Evolutionary conservation across 345 rosid genomes (phyloP), one percentile per base, ranked within the genome.

Genomic region (Ricinus communis): DNA sequence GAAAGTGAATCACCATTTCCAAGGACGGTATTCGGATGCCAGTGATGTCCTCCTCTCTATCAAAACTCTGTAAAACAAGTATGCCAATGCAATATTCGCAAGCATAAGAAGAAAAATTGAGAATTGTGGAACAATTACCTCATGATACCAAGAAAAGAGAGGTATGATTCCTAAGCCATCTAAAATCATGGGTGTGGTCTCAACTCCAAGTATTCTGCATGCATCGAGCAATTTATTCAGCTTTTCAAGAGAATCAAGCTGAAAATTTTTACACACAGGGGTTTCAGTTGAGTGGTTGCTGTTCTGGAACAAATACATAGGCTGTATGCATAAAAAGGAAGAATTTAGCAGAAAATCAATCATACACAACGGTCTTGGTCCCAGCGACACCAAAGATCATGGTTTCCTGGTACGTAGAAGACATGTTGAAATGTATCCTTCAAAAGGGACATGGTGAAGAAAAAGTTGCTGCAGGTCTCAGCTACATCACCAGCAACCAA

Each of bases 401-500:
- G 90, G 69, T 88, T 88, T 55, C 89, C 89, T 15, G 93, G 93
- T 14, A 85, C 83, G 65, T 52, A 88, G 40, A 88, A 82, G 55
- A 86, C 85, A 61, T 82, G 82, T 30, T 69, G 62, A 58, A 86
- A 86, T 65, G 80, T 78, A 58, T 85, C 89, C 78, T 82, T 86
- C 84, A 88, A 67, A 59, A 85, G 83, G 45, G 86, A 81, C 90
- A 88, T 83, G 0, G 90, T 86, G 25, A 68, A 64, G 69, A 71
- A 60, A n/a, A 88, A 86, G 28, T 85, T 79, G 51, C 69, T 25
- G 43, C 65, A 78, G 1, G 83, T 82, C 82, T 88, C 90, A 0
- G 93, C 90, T 3, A 88, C 89, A 76, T 88, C 93, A 27, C 93
- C 87, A 5, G 89, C 89, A 68, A 86, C 85, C 27, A 88, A 69